Percentiles rank a stretch among this genome's conserved stretches.
phyloP scores from a whole-genome alignment of 306 rosid genomes.

The Quercus rubra region DNA sequence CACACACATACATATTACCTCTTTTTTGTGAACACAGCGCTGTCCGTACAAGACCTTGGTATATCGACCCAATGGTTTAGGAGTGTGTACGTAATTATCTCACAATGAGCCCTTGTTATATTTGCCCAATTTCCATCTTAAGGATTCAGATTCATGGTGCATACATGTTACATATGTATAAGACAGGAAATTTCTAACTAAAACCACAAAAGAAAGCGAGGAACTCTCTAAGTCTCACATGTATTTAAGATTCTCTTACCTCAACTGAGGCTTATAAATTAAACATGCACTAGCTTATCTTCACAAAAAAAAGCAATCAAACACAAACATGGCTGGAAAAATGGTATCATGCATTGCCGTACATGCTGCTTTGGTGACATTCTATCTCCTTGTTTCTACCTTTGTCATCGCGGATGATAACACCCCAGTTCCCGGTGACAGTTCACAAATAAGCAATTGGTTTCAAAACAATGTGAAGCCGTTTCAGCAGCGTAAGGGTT shows the following conservation, averaged over 20 bases:
- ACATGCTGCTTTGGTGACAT: conserved; percentile 4
- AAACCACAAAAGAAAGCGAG: neutral
- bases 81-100: too few relatives aligned
- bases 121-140: too few relatives aligned
- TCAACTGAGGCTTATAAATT: neutral
- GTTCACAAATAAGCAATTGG: conserved; percentile 32
- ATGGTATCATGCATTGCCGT: neutral
- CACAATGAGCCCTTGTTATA: too few relatives aligned
- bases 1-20: too few relatives aligned
- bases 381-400: neutral
- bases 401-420: conserved; percentile 19
- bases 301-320: neutral
- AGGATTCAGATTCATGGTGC: too few relatives aligned
- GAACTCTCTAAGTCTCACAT: conserved; percentile 12
- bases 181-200: neutral
- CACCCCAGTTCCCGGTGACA: conserved; percentile 18
- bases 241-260: neutral
- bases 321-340: conserved; percentile 28
- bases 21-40: too few relatives aligned
- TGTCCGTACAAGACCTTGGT: too few relatives aligned
- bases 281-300: neutral
- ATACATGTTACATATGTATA: too few relatives aligned
- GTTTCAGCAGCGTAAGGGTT: neutral
- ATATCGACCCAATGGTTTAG: too few relatives aligned
- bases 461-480: conserved; percentile 29